phyloP scores from a whole-genome alignment of 2,329 filamentous ascomycete genomes.

The Cucurbitaria berberidis region DNA sequence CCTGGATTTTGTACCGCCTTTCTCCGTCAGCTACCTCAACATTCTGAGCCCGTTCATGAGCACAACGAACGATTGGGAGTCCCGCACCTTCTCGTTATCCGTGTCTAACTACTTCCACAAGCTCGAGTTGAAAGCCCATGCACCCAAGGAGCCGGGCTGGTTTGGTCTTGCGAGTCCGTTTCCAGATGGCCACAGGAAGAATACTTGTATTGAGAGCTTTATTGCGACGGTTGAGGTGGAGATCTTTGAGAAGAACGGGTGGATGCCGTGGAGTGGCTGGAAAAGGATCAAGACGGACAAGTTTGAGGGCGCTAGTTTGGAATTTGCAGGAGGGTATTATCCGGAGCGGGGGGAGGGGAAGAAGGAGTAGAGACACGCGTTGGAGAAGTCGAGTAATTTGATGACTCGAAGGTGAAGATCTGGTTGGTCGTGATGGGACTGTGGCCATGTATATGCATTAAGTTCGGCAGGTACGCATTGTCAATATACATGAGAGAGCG shows the following conservation, averaged over 20 bases:
- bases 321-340: slow-evolving; percentile 59
- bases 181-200: slow-evolving; percentile 53
- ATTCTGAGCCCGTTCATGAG: slow-evolving; percentile 51
- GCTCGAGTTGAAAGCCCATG: slow-evolving; percentile 50
- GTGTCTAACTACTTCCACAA: slow-evolving; percentile 50
- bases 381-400: too few species aligned
- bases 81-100: slow-evolving; percentile 47
- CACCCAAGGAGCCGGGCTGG: slow-evolving; percentile 51
- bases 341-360: slow-evolving; percentile 49
- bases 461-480: not conserved
- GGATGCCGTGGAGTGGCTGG: slow-evolving; percentile 48
- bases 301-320: slow-evolving; percentile 54
- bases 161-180: slow-evolving; percentile 56
- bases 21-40: slow-evolving; percentile 43
- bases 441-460: too few species aligned
- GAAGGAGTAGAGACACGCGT: slow-evolving; percentile 30
- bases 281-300: slow-evolving; percentile 46
- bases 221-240: slow-evolving; percentile 52
- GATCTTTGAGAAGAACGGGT: slow-evolving; percentile 49
- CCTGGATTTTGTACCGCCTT: slow-evolving; percentile 55
- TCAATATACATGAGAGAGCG: not conserved
- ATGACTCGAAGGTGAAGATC: too few species aligned
- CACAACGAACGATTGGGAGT: slow-evolving; percentile 50
- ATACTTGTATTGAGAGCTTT: slow-evolving; percentile 56
- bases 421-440: too few species aligned